phyloP scores from a whole-genome alignment of 2,329 filamentous ascomycete species.

The Chrysosporium queenslandicum region DNA sequence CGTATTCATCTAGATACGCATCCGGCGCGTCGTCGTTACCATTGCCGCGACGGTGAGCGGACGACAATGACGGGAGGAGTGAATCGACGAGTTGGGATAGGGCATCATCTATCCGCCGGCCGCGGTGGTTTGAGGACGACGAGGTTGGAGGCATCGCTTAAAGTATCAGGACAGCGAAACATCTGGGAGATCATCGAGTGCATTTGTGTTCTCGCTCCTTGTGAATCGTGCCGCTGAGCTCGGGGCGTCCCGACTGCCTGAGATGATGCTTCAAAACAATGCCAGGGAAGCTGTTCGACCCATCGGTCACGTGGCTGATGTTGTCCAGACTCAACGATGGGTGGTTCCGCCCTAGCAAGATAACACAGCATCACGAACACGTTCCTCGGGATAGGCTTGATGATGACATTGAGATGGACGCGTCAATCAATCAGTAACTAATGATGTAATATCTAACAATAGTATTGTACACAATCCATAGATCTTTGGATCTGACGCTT shows the following conservation, averaged over 20 bases:
- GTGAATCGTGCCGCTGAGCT: no score
- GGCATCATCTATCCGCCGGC: constrained; percentile 37
- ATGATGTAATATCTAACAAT: background rate
- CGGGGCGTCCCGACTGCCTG: background rate
- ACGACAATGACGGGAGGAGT: constrained; percentile 31
- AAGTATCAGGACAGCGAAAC: background rate
- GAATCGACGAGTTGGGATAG: constrained; percentile 37
- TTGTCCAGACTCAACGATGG: no score
- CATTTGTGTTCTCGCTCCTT: background rate
- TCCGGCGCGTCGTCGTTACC: constrained; percentile 28
- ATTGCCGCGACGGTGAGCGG: constrained; percentile 25
- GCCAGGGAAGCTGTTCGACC: no score
- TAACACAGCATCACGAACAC: no score
- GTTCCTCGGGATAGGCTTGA: no score
- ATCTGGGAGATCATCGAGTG: constrained; percentile 4
- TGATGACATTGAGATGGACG: background rate
- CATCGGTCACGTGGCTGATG: no score
- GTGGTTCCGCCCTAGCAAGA: no score
- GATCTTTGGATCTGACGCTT: background rate
- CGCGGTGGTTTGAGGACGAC: constrained; percentile 23
- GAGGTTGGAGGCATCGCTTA: constrained; percentile 24
- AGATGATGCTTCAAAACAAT: no score
- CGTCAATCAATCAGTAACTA: background rate
- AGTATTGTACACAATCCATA: background rate
- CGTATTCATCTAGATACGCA: constrained; percentile 26